Evolutionary conservation across 2,329 filamentous ascomycete genomes (phyloP), one percentile per base, ranked within the genome.

Genomic region (Lasiodiplodia hormozganensis): DNA sequence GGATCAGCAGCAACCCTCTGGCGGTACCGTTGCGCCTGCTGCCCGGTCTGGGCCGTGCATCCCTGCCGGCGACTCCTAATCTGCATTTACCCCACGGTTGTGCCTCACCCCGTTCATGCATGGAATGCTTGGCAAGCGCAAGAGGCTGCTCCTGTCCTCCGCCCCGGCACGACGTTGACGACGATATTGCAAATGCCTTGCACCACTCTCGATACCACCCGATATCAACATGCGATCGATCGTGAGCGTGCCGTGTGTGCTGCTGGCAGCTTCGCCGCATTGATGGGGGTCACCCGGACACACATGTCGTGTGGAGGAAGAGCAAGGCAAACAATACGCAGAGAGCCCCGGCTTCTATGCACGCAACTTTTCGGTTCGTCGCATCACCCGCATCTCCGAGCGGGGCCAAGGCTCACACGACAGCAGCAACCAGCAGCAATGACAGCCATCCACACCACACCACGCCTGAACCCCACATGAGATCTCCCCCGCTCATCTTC

Each of bases 11-110:
- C 60, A 52, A 64, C 60, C 60, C 28, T 52, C 47, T 18, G 38
- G 25, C 60, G 47, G 60, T 47, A 64, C 60, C 60, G 60, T 64
- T 64, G 51, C 60, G 60, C 60, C 18, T 8, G 8, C 58, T 62
- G 25, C 14, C 25, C 40, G 25, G 23, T n/a, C 47, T 12, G 25
- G n/a, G 28, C 43, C 47, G 47, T 11, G 3, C 18, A 47, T n/a
- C 43, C 43, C 51, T 52, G 49, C 8, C n/a, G 4, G 49, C 49
- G n/a, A 25, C 49, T 5, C 49, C n/a, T 52, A 18, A 6, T 47
- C 43, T 47, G 43, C 43, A 47, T 53, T 53, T 53, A 53, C 51
- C 51, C 51, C 51, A 53, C 51, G 25, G 51, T 23, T 3, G 43
- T 47, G 43, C 14, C 5, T 18, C 31, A 34, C 31, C 21, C 14